Evolutionary conservation across 768 basidiomycete genomes (phyloP).

Genomic region (Termitomyces sp.): DNA sequence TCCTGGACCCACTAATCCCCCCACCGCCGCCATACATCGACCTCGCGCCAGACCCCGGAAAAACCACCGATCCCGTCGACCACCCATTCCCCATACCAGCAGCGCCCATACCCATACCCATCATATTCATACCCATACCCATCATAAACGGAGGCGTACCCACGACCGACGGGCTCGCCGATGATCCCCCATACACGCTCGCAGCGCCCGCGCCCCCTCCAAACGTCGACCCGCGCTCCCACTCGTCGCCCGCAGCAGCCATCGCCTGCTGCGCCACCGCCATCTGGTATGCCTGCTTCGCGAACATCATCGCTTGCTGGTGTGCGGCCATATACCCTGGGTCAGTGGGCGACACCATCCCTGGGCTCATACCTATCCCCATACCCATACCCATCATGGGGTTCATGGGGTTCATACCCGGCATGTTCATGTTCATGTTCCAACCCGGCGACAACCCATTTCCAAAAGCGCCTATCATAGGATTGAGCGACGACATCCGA

Average conservation of each 20-base stretch:
- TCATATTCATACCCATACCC: slow-evolving; percentile 27
- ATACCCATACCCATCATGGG: slow-evolving; percentile 13
- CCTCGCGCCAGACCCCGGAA: slow-evolving; percentile 36
- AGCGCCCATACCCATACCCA: slow-evolving; percentile 22
- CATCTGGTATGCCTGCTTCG: slow-evolving; percentile 88
- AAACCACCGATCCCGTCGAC: slow-evolving; percentile 41
- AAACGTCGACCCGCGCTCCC: slow-evolving; percentile 70
- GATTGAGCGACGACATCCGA: slow-evolving; percentile 37
- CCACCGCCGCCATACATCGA: slow-evolving; percentile 51
- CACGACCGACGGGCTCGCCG: slow-evolving; percentile 24
- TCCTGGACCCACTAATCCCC: slow-evolving; percentile 38
- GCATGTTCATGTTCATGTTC: slow-evolving; percentile 17
- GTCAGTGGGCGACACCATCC: slow-evolving; percentile 41
- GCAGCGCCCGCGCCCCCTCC: slow-evolving; percentile 16
- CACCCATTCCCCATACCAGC: slow-evolving; percentile 32
- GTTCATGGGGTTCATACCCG: slow-evolving; percentile 17
- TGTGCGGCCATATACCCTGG: slow-evolving; percentile 65
- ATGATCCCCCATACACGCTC: slow-evolving; percentile 39
- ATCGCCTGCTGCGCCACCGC: slow-evolving; percentile 89
- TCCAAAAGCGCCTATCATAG: slow-evolving; percentile 36
- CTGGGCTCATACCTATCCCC: slow-evolving; percentile 22
- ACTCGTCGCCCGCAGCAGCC: slow-evolving; percentile 84
- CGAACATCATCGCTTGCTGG: slow-evolving; percentile 81
- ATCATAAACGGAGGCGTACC: slow-evolving; percentile 28
- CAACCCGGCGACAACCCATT: slow-evolving; percentile 11